Base-by-base conservation (phyloP, 257 asterid species). In the Gentiana straminea region DNA sequence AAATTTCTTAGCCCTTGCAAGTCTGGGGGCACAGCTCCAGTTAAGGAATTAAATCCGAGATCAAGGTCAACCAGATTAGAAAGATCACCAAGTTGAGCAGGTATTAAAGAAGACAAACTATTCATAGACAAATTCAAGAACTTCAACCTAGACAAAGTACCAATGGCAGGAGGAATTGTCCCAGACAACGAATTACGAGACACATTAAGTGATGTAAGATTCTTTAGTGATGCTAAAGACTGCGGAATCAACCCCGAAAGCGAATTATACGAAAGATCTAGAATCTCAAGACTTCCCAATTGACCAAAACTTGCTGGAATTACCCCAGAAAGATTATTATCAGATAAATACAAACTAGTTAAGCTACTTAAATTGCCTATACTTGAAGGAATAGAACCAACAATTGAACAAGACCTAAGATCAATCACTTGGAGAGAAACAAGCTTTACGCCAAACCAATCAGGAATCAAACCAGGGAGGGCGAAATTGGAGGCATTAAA, bases 401-500 rank as follows among this genome's bases (percentile, higher is more conserved):
- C 51, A 59, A 88, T 69, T 10, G 75, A 76, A 52, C 94, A 85
- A n/a, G 85, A 76, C 72, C 91, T 79, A 52, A 92, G 89, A 80
- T 92, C 97, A 74, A 92, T 97, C 67, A 88, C 81, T 68, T 63
- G 79, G n/a, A 88, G 79, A 11, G 91, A 64, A 0, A 43, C 55
- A 36, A 88, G 75, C 65, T 59, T 68, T 64, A 67, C 46, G 24
- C 97, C 99, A 36, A 92, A 68, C 99, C 95, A 86, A 1, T 67
- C 80, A 0, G 97, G 99, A 35, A 92, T 79, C 7, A 80, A 34
- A 8, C 91, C 99, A 0, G 83, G 89, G 33, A 92, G 85, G 1
- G 63, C 61, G 52, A 92, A 86, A 62, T 74, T 58, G 0, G 99
- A 92, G 46, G 99, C 95, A 55, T 88, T 92, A 58, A 92, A 88